Percentiles rank a stretch among this genome's conserved stretches.
These are phyloP conservation scores for Cyclotella sp. DNA, from an alignment of 108 stramenopile genomes.

Conservation along the genomic window DNA sequence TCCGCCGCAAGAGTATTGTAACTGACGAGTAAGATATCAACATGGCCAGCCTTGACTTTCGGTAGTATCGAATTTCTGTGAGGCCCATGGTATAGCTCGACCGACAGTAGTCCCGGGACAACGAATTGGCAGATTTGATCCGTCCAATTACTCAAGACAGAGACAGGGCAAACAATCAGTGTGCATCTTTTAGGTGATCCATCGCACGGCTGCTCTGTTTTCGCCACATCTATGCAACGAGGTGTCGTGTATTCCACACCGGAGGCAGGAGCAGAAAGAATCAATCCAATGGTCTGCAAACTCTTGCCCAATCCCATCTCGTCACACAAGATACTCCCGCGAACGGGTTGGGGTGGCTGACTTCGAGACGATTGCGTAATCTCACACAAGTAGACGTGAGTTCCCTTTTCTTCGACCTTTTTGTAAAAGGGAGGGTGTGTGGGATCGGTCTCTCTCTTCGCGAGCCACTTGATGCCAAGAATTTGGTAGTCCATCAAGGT, in stretches of 20 bases:
- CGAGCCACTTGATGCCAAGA: constrained; percentile 63
- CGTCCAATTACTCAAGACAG: constrained; percentile 70
- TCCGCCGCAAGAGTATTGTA: constrained; percentile 58
- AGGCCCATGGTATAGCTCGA: constrained; percentile 60
- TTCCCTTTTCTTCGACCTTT: constrained; percentile 37
- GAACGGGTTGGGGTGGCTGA: constrained; percentile 37
- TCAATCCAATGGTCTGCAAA: constrained; percentile 61
- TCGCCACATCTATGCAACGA: background rate
- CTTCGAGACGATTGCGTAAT: constrained; percentile 49
- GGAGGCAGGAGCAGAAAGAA: constrained; percentile 52
- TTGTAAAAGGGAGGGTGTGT: constrained; percentile 61
- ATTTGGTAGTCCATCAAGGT: constrained; percentile 56
- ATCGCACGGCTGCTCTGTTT: background rate
- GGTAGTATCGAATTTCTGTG: constrained; percentile 51
- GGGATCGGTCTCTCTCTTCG: constrained; percentile 56
- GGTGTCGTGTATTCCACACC: constrained; percentile 38
- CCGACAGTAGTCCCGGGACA: constrained; percentile 33
- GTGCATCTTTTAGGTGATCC: constrained; percentile 38
- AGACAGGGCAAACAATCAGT: constrained; percentile 73
- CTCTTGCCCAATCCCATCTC: constrained; percentile 76
- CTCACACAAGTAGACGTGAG: constrained; percentile 45
- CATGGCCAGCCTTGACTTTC: constrained; percentile 29
- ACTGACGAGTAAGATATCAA: constrained; percentile 60
- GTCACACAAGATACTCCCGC: constrained; percentile 63
- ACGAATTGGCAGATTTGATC: constrained; percentile 56